Evolutionary conservation across 306 rosid species (phyloP), one percentile per base, ranked within the genome.

Genomic region (Hylodesmum podocarpum): DNA sequence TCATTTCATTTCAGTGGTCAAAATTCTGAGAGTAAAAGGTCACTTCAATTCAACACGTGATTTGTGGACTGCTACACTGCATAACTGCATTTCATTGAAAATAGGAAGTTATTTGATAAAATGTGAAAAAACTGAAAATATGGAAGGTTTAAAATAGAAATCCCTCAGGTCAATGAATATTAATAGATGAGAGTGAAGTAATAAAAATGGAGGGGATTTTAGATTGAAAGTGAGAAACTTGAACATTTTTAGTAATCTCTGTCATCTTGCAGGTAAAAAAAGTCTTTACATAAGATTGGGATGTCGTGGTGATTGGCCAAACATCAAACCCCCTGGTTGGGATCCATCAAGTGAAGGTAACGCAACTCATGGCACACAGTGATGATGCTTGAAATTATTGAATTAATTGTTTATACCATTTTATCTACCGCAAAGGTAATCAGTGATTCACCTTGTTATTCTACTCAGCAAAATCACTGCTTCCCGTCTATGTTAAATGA

Each of bases 281-380:
- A 83, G 92, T 77, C 92, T 95, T 7, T 92, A 95, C 75, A 85
- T 95, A 81, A 90, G 98, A 74, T 71, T 90, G 81, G 98, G 98
- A 77, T 89, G 98, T 66, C 97, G 98, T 0, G 97, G 97, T 31
- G 98, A 95, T 76, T 95, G 98, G 98, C 97, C 98, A 39, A 88
- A 92, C 76, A 88, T 92, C 86, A 84, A 95, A 70, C 97, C 97
- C 58, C 98, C 97, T 4, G 97, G 98, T 21, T 95, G 97, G 98
- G 92, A 90, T 86, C 98, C 98, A 34, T 84, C 91, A 25, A 74
- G 84, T 37, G 86, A 88, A 78, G 81, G 73, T 22, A 85, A 47
- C 29, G 47, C 43, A 33, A 49, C 50, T 71, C 46, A 5, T 18
- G 73, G 79, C 63, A 74, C 72, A 22, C 21, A 62, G 47, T 62